Conservation (phyloP, 2,329 filamentous ascomycete genomes). For the Penicillium sp. region DNA sequence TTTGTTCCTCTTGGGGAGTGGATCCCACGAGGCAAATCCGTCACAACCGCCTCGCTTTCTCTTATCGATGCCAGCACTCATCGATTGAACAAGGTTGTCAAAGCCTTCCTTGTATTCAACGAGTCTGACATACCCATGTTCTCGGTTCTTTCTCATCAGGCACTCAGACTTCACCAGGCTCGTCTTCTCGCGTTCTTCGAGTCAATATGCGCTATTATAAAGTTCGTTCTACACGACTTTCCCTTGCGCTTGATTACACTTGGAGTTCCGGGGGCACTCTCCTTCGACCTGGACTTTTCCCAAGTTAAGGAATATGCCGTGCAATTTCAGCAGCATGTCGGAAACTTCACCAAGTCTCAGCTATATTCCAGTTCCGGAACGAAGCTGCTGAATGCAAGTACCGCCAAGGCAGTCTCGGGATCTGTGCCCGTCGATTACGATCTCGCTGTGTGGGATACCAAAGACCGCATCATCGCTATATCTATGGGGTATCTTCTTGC, state of each 20-base stretch:
- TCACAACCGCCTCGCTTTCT: slow-evolving; percentile 43
- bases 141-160: slow-evolving; percentile 72
- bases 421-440: slow-evolving; percentile 51
- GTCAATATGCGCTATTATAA: slow-evolving; percentile 39
- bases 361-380: slow-evolving; percentile 25
- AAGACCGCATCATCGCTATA: slow-evolving; percentile 72
- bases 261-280: slow-evolving; percentile 24
- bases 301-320: slow-evolving; percentile 17
- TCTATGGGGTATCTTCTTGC: slow-evolving; percentile 78
- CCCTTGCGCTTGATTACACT: slow-evolving; percentile 34
- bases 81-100: slow-evolving; percentile 39
- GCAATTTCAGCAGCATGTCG: slow-evolving; percentile 21
- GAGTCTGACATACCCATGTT: slow-evolving; percentile 71
- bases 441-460: slow-evolving; percentile 67
- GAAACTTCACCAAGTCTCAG: slow-evolving; percentile 20
- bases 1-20: slow-evolving; percentile 37
- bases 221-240: slow-evolving; percentile 45
- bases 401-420: slow-evolving; percentile 17
- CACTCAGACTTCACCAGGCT: slow-evolving; percentile 61
- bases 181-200: slow-evolving; percentile 48
- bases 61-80: slow-evolving; percentile 44
- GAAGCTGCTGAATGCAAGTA: slow-evolving; percentile 29
- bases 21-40: slow-evolving; percentile 35
- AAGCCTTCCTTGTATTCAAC: slow-evolving; percentile 42
- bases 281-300: slow-evolving; percentile 17